Evolutionary conservation across 2,329 filamentous ascomycete genomes (phyloP), one percentile per base, ranked within the genome.

Genomic region (Cytospora leucostoma): DNA sequence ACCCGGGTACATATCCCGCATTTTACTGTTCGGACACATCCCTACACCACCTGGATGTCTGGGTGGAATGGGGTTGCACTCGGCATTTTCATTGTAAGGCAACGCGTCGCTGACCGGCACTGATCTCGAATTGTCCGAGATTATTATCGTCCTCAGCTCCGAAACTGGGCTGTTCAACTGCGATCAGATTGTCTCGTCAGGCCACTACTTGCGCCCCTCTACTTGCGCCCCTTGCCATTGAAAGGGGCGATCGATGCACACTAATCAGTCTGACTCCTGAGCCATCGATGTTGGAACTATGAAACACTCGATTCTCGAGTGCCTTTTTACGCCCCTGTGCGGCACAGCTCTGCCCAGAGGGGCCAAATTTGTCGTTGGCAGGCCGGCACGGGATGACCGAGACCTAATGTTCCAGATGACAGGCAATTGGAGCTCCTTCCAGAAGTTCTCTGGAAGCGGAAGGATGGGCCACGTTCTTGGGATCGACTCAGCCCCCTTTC

Each of bases 341-440:
- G n/a, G n/a, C n/a, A 47, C 44, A 12, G 21, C 12, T 4, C 44
- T n/a, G 37, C 37, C 35, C 33, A 53, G 49, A 58, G 21, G 58
- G 37, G 17, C 37, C 19, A 35, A 11, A 54, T 52, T 3, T n/a
- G 44, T 47, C n/a, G n/a, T 21, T 47, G 58, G 58, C 37, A 54
- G 47, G 21, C 32, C 58, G 32, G 58, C 47, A 54, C 49, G 47
- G 51, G 58, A 40, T 50, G 57, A 47, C 44, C 27, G 12, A 33
- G 54, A 15, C 11, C 27, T 49, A 21, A 15, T 33, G 17, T 21
- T 38, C 53, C 35, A 34, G 34, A 34, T 8, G n/a, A 17, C 8
- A 40, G n/a, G 40, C 27, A 52, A 19, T 40, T 58, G 17, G 50
- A 47, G 27, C 55, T 35, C 38, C 56, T 63, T 63, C 61, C 56